These are phyloP conservation scores for Pythium chondricola DNA, from an alignment of 352 stramenopile genomes.

Conservation along the genomic window DNA sequence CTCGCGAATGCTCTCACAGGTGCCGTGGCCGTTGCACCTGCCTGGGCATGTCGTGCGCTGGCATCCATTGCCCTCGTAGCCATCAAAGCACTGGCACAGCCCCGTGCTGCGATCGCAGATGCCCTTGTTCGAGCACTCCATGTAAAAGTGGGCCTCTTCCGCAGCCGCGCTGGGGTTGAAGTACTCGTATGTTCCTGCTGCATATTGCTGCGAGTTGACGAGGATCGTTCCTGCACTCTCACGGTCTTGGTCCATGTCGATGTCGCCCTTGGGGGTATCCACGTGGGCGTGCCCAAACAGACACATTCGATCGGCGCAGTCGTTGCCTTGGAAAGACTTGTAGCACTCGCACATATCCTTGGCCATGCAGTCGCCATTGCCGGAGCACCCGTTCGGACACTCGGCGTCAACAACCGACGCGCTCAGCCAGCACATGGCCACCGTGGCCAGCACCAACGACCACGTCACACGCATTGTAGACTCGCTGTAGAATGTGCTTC, in stretches of 20 bases:
- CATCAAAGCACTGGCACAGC: constrained; percentile 84
- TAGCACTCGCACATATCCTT: constrained; percentile 84
- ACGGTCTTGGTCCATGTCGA: constrained; percentile 78
- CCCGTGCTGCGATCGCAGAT: constrained; percentile 84
- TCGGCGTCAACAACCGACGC: constrained; percentile 25
- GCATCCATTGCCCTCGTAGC: constrained; percentile 87
- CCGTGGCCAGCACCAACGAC: constrained; percentile 5
- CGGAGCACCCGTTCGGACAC: constrained; percentile 78
- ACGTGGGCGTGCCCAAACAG: constrained; percentile 84
- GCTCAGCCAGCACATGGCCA: constrained; percentile 14
- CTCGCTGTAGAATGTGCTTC: background rate
- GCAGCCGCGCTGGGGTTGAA: constrained; percentile 37
- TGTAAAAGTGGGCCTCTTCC: constrained; percentile 86
- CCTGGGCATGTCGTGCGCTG: constrained; percentile 65
- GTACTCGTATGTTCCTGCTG: constrained; percentile 65
- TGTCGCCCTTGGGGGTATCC: constrained; percentile 91
- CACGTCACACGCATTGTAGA: background rate
- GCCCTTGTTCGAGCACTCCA: constrained; percentile 92
- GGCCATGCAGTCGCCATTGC: constrained; percentile 69
- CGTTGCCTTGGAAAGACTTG: constrained; percentile 81
- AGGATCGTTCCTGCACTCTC: constrained; percentile 54
- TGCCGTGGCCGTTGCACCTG: constrained; percentile 65
- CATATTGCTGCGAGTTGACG: constrained; percentile 61
- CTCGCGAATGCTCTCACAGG: constrained; percentile 63
- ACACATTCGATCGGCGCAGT: constrained; percentile 79